Evolutionary conservation across 1,284 basidiomycete species (phyloP).

Genomic region (Coriolopsis trogii): DNA sequence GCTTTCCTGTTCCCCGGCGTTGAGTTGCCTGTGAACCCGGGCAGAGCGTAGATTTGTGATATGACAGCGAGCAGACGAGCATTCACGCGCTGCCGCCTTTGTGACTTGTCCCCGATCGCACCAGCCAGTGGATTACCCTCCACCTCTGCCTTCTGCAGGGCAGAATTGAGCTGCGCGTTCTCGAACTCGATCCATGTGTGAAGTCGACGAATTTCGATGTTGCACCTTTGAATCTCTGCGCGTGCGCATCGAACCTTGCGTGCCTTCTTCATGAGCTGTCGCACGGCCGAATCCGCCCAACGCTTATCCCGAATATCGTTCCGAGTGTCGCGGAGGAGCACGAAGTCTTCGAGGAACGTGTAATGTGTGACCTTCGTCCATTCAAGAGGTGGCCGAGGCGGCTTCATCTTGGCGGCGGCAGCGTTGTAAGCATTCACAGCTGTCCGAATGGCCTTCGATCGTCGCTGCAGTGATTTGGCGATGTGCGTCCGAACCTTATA

Average conservation of each 20-base stretch:
- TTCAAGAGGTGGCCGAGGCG: conserved; percentile 30
- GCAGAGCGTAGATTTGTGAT: conserved; percentile 6
- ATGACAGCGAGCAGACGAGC: conserved; percentile 5
- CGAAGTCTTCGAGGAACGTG: conserved; percentile 38
- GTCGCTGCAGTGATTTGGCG: conserved; percentile 26
- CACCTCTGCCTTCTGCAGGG: background rate
- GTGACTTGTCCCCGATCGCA: conserved; percentile 1
- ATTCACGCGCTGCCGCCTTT: conserved; percentile 13
- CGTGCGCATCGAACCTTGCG: conserved; percentile 29
- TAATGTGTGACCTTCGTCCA: conserved; percentile 35
- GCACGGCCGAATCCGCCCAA: conserved; percentile 34
- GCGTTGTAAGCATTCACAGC: conserved; percentile 32
- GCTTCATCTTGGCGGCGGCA: conserved; percentile 25
- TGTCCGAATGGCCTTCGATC: conserved; percentile 26
- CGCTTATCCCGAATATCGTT: conserved; percentile 30
- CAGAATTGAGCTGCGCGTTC: background rate
- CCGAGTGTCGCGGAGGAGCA: conserved; percentile 34
- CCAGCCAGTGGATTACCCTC: background rate
- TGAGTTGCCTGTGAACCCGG: conserved; percentile 12
- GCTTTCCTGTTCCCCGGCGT: conserved; percentile 2
- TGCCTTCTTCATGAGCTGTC: conserved; percentile 30
- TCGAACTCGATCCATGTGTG: background rate
- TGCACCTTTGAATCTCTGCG: background rate
- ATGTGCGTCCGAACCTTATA: conserved; percentile 28
- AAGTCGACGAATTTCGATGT: background rate